Percentiles rank a stretch among this genome's conserved stretches.
These are phyloP conservation scores for Pythium dissotocum DNA, from an alignment of 352 stramenopile genomes.

Conservation along the genomic window DNA sequence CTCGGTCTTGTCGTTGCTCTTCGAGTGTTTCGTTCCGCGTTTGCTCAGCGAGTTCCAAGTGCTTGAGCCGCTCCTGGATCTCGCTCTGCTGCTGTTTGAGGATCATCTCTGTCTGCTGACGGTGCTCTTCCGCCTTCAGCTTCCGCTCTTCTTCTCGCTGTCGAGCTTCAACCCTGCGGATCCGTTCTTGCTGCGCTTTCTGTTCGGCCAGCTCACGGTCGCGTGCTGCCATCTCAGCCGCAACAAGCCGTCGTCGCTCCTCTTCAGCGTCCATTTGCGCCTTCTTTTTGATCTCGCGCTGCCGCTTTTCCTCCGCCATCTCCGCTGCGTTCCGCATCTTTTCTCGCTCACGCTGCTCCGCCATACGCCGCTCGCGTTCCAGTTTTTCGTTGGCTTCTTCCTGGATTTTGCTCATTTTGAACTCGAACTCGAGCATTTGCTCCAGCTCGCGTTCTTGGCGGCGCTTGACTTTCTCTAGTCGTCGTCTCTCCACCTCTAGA, in stretches of 20 bases:
- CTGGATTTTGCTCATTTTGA: conserved; percentile 88
- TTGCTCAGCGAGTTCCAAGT: conserved; percentile 67
- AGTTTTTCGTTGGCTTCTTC: conserved; percentile 69
- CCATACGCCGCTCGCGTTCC: conserved; percentile 60
- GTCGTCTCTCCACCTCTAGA: conserved; percentile 64
- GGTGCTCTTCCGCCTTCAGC: conserved; percentile 73
- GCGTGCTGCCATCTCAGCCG: conserved; percentile 63
- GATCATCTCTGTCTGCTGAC: conserved; percentile 51
- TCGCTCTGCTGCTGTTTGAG: conserved; percentile 66
- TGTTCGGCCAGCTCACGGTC: conserved; percentile 78
- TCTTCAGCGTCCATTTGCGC: conserved; percentile 83
- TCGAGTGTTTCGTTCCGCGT: conserved; percentile 74
- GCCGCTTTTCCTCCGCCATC: conserved; percentile 69
- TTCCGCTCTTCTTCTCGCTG: conserved; percentile 76
- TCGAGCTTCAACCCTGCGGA: conserved; percentile 63
- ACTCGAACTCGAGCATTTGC: conserved; percentile 92
- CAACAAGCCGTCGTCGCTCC: conserved; percentile 62
- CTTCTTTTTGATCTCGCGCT: conserved; percentile 84
- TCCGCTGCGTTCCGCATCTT: conserved; percentile 63
- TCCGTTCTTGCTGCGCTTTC: conserved; percentile 71
- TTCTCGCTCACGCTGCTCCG: conserved; percentile 72
- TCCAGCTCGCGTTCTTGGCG: conserved; percentile 83
- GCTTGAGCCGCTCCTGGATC: conserved; percentile 55
- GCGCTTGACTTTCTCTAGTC: conserved; percentile 75
- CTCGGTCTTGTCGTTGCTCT: conserved; percentile 61